Conservation (phyloP, 345 rosid species). For the Aurinia saxatilis region DNA sequence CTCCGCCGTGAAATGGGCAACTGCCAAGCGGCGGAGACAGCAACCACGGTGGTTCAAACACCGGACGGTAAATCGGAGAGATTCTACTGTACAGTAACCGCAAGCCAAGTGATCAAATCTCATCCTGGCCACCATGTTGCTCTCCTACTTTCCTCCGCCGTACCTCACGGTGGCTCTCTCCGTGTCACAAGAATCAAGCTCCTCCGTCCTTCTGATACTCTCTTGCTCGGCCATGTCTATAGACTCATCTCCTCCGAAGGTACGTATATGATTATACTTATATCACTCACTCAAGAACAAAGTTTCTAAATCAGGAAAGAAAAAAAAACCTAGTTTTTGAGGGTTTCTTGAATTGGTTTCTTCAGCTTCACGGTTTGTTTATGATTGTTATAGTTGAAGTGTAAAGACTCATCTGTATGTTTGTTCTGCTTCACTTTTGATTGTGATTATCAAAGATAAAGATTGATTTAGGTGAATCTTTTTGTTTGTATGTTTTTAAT, state of each 20-base stretch:
- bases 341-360: not conserved
- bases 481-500: not conserved
- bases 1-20: slow-evolving; percentile 32
- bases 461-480: too few relatives aligned
- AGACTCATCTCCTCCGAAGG: slow-evolving; percentile 28
- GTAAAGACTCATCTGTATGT: not conserved
- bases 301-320: not conserved
- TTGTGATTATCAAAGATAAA: not conserved
- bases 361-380: not conserved
- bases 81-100: slow-evolving; percentile 17
- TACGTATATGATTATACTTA: not conserved
- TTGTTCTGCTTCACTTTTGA: not conserved
- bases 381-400: not conserved
- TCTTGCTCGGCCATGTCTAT: slow-evolving; percentile 31
- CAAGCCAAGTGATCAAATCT: slow-evolving; percentile 18
- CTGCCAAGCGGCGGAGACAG: slow-evolving; percentile 33
- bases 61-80: slow-evolving; percentile 26
- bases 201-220: slow-evolving; percentile 27
- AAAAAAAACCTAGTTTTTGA: not conserved
- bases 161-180: slow-evolving; percentile 33
- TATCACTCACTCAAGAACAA: not conserved
- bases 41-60: slow-evolving; percentile 22
- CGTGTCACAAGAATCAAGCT: slow-evolving; percentile 31
- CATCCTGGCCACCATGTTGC: slow-evolving; percentile 30
- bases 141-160: slow-evolving; percentile 28